These are phyloP conservation scores for Fusarium pininemorale DNA, from an alignment of 2,329 filamentous ascomycete genomes.

Conservation along the genomic window DNA sequence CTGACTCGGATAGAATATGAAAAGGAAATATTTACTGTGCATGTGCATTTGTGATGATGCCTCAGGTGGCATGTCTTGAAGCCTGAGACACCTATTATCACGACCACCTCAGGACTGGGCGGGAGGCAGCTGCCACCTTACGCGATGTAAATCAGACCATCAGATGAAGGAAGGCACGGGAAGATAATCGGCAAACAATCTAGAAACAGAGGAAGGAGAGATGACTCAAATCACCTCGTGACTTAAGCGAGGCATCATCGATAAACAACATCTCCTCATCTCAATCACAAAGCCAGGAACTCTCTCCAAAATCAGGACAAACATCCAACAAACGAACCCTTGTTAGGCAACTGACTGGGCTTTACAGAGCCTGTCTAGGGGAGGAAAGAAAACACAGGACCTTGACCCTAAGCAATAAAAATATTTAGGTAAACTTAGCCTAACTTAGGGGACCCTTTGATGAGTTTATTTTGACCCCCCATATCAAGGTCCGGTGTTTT, in stretches of 20 bases:
- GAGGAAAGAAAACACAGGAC: no score
- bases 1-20: neutral
- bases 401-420: no score
- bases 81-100: neutral
- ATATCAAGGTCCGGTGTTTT: no score
- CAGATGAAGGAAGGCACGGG: neutral
- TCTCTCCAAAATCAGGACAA: slow-evolving; percentile 4
- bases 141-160: neutral
- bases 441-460: no score
- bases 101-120: no score
- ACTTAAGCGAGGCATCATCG: neutral
- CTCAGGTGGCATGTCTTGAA: slow-evolving; percentile 2
- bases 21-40: neutral
- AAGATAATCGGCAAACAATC: neutral
- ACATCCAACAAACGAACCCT: slow-evolving; percentile 1
- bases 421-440: no score
- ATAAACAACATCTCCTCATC: slow-evolving; percentile 3
- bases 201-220: neutral
- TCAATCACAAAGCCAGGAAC: neutral
- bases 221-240: slow-evolving; percentile 4
- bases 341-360: neutral
- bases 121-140: neutral
- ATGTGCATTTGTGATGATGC: neutral
- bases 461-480: no score
- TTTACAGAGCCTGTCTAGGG: neutral